Percentiles rank a stretch among this genome's conserved stretches.
Conservation (phyloP, 805 yeast genomes). For the Isabelozyma heimii region DNA sequence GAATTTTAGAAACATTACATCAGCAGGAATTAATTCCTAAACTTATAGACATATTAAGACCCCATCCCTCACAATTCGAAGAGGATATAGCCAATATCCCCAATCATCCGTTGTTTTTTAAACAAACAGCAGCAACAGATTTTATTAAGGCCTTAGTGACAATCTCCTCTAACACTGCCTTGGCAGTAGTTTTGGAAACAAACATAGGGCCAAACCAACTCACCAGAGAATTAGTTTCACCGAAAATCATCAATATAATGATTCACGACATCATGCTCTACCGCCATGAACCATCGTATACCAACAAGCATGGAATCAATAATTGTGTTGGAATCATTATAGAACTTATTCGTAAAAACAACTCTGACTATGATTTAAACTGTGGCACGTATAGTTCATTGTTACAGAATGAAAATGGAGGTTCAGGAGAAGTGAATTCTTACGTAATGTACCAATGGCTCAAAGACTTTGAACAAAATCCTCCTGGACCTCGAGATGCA, state of each 20-base stretch:
- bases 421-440: constrained; percentile 37
- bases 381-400: constrained; percentile 80
- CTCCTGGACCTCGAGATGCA: constrained; percentile 91
- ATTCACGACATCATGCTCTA: constrained; percentile 68
- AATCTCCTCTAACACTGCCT: constrained; percentile 75
- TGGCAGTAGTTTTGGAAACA: constrained; percentile 79
- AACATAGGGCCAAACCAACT: constrained; percentile 95
- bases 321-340: constrained; percentile 94
- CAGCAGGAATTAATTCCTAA: constrained; percentile 72
- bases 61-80: constrained; percentile 57
- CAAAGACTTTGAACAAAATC: constrained; percentile 69
- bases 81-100: constrained; percentile 16
- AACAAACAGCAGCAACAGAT: constrained; percentile 93
- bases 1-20: constrained; percentile 73
- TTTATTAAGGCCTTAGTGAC: constrained; percentile 91
- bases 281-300: constrained; percentile 9
- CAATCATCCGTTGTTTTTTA: constrained; percentile 36
- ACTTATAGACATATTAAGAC: constrained; percentile 67
- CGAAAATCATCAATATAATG: constrained; percentile 60
- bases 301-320: constrained; percentile 82
- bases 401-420: constrained; percentile 23
- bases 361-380: constrained; percentile 89
- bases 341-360: constrained; percentile 91
- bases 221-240: constrained; percentile 85
- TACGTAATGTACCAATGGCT: constrained; percentile 44